Conservation (phyloP, 2,329 filamentous ascomycete species). For the Sporothrix protearum region DNA sequence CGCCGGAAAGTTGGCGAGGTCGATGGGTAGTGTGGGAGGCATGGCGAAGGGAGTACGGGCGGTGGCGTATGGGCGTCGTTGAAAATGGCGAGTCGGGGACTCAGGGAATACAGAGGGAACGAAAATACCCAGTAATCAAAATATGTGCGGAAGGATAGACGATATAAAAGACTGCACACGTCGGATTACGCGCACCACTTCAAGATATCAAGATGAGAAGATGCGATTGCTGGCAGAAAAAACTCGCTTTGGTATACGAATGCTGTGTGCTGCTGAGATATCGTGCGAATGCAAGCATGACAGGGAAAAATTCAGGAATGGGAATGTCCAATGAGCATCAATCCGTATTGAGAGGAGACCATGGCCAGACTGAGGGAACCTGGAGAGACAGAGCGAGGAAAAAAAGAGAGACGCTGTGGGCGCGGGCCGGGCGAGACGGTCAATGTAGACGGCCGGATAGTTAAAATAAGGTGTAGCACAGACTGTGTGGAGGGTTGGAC, state of each 20-base stretch:
- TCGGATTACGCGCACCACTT: not conserved
- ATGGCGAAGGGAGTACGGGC: conserved; percentile 20
- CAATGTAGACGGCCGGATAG: conserved; percentile 1
- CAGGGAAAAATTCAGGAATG: not conserved
- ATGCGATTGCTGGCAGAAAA: not conserved
- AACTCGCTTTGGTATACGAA: not conserved
- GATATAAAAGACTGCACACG: not conserved
- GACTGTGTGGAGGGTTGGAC: not conserved
- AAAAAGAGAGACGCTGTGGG: not conserved
- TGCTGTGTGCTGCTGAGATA: not conserved
- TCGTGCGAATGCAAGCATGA: not conserved
- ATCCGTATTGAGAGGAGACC: not conserved
- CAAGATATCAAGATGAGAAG: not conserved
- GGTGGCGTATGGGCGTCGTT: not conserved
- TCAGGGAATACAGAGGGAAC: not conserved
- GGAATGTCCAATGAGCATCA: not conserved
- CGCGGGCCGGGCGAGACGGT: not conserved
- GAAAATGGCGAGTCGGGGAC: not conserved
- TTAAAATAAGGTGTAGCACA: conserved; percentile 14
- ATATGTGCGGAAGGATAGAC: not conserved
- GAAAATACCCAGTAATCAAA: not conserved
- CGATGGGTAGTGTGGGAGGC: conserved; percentile 53
- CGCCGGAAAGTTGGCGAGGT: conserved; percentile 52
- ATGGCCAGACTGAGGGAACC: not conserved
- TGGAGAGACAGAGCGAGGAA: not conserved